Conservation (phyloP, 192 early-diverging fungal genomes). For the Rhizophagus clarus region DNA sequence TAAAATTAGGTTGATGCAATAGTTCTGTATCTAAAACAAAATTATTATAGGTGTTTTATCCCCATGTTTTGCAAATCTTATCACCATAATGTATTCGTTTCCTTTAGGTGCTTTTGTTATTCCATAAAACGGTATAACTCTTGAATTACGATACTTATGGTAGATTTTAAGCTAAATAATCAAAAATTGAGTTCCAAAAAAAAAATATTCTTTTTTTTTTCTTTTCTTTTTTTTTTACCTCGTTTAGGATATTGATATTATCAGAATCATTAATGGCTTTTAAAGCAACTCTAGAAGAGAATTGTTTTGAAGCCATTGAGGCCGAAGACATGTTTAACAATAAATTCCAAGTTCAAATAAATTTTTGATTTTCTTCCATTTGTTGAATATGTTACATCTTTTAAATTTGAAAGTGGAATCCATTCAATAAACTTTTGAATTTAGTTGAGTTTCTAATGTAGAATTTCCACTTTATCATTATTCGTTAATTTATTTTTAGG, state of each 20-base stretch:
- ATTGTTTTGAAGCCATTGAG: too few relatives aligned
- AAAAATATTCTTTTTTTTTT: too few relatives aligned
- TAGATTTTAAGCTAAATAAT: neutral
- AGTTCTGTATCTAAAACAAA: too few relatives aligned
- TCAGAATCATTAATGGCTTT: neutral
- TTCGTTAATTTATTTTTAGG: too few relatives aligned
- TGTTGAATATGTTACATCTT: too few relatives aligned
- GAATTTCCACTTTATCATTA: neutral
- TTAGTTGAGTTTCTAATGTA: neutral
- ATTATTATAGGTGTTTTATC: too few relatives aligned
- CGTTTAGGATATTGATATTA: neutral
- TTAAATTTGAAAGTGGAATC: neutral
- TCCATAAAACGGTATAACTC: neutral
- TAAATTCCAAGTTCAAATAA: neutral
- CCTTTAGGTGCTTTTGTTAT: neutral
- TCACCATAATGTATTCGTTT: neutral
- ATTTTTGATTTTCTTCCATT: neutral
- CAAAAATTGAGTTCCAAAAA: too few relatives aligned
- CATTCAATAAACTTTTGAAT: neutral
- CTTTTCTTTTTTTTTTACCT: neutral
- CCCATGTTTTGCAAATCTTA: neutral
- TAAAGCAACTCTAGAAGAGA: neutral
- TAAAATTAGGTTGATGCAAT: too few relatives aligned
- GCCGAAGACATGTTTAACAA: too few relatives aligned
- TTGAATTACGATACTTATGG: neutral